phyloP scores from a whole-genome alignment of 371 early-diverging fungal genomes.

The Mortierella sp. region DNA sequence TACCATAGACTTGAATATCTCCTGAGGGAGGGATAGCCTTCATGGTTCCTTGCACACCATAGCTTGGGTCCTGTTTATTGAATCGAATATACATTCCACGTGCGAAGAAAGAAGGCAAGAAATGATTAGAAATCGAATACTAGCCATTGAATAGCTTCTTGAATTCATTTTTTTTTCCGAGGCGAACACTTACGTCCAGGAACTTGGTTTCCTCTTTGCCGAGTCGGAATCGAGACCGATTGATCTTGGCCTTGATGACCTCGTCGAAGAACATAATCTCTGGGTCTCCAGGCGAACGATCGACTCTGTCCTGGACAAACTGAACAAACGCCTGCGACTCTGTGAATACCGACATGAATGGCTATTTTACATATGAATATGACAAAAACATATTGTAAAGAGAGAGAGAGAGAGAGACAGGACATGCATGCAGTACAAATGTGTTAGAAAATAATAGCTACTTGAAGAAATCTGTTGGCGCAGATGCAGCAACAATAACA shows the following conservation, averaged over 20 bases:
- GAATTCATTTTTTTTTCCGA: background rate
- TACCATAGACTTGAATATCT: slow-evolving; percentile 23
- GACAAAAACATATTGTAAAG: background rate
- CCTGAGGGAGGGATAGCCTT: slow-evolving; percentile 36
- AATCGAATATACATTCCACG: background rate
- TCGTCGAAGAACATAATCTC: slow-evolving; percentile 89
- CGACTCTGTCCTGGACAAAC: slow-evolving; percentile 81
- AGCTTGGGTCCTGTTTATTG: slow-evolving; percentile 23
- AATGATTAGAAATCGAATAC: background rate
- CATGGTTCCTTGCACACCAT: slow-evolving; percentile 26
- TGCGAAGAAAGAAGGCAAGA: background rate
- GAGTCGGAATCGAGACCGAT: slow-evolving; percentile 80
- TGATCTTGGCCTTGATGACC: slow-evolving; percentile 84
- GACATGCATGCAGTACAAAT: background rate
- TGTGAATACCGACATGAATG: slow-evolving; percentile 72
- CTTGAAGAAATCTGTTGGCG: background rate
- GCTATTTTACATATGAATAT: slow-evolving; percentile 32
- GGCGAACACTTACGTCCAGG: slow-evolving; percentile 64
- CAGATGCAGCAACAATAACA: background rate
- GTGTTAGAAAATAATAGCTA: background rate
- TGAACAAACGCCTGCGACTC: slow-evolving; percentile 88
- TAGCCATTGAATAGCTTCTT: background rate
- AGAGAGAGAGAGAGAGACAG: slow-evolving; percentile 4
- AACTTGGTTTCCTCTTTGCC: slow-evolving; percentile 87
- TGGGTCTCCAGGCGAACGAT: slow-evolving; percentile 74